Evolutionary conservation across 441 rosid genomes (phyloP), one percentile per base, ranked within the genome.

Genomic region (Capsella rubella): DNA sequence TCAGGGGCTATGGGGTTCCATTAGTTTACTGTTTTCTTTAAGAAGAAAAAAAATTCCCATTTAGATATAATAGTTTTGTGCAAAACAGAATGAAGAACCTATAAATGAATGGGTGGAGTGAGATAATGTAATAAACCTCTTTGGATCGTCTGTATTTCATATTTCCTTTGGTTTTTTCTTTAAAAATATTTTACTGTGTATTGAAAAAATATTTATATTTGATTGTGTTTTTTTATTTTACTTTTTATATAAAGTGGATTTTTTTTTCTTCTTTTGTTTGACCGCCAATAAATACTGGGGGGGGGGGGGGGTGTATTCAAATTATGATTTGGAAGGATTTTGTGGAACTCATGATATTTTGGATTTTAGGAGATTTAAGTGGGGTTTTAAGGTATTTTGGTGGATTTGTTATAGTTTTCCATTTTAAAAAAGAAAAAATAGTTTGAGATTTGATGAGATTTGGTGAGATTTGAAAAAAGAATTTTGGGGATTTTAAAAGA

Each of bases 1-100:
- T 5, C 71, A 29, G 32, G 49, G 12, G 51, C 75, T 13, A 67
- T 64, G 71, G 83, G 82, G 8, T 79, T 78, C 76, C 90, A 82
- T 79, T 89, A 71, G 5, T 53, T 60, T 12, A 51, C n/a, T 25
- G 4, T 13, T 4, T 67, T 51, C 35, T 32, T 32, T 1, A 8
- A 6, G 3, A 35, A 35, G 25, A 37, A 29, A 35, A 37, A 27
- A 15, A 6, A 15, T 6, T 13, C 14, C 21, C 25, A 15, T 46
- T 46, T 16, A 2, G 29, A 59, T 6, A 46, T 9, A n/a, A 3
- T n/a, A 46, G 2, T 45, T 8, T 45, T 45, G 50, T 45, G 27
- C 27, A 49, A 49, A 49, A 18, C 13, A 21, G 25, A 21, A 21
- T 47, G 12, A 15, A 16, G 49, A 47, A 16, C 67, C 35, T 62